Conservation (phyloP, 768 basidiomycete species). For the Russula griseocarnosa region DNA sequence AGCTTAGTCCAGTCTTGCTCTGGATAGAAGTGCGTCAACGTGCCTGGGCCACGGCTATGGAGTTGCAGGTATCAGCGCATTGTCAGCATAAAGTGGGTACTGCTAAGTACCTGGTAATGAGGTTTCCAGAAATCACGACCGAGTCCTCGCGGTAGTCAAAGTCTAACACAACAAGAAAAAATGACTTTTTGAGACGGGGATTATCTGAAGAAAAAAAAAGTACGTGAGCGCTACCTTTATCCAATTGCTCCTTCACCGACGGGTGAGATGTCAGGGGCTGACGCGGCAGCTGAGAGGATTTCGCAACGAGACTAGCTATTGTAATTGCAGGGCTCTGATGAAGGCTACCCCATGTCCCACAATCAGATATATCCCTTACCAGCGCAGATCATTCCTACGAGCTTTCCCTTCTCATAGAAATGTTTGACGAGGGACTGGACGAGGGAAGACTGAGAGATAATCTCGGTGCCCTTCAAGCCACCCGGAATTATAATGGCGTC, state of each 20-base stretch:
- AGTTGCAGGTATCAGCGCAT: constrained; percentile 4
- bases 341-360: background rate
- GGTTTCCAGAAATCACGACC: constrained; percentile 66
- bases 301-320: constrained; percentile 45
- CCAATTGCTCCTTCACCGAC: constrained; percentile 57
- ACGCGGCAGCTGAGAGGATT: constrained; percentile 53
- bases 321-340: background rate
- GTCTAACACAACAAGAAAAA: constrained; percentile 38
- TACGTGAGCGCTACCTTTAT: constrained; percentile 40
- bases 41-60: constrained; percentile 69
- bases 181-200: background rate
- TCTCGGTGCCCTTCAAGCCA: constrained; percentile 73
- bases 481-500: constrained; percentile 75
- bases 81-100: background rate
- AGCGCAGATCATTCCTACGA: constrained; percentile 84
- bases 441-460: constrained; percentile 52
- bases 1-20: background rate
- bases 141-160: constrained; percentile 72
- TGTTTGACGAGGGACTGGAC: constrained; percentile 62
- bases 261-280: constrained; percentile 80
- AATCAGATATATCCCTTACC: constrained; percentile 42
- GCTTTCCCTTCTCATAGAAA: constrained; percentile 51
- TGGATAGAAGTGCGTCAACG: constrained; percentile 25
- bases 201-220: background rate
- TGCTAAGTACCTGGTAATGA: constrained; percentile 65